Evolutionary conservation across 2,329 filamentous ascomycete genomes (phyloP).

Genomic region (Drechslerella coelobrocha): DNA sequence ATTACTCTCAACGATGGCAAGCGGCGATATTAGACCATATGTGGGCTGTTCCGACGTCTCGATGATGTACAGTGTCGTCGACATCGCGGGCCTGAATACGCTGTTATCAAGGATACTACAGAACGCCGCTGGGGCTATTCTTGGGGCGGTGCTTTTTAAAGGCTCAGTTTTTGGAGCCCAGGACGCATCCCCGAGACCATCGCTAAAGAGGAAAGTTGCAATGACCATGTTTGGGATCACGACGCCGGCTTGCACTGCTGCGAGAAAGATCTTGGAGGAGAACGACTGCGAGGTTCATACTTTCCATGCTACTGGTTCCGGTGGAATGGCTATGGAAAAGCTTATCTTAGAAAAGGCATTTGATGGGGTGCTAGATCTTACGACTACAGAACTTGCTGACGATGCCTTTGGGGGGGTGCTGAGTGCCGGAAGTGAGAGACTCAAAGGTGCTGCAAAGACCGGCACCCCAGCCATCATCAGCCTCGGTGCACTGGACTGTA

Average conservation of each 20-base stretch:
- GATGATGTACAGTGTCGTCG: conserved; percentile 75
- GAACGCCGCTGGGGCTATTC: conserved; percentile 70
- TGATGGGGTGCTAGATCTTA: conserved; percentile 73
- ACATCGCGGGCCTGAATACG: conserved; percentile 71
- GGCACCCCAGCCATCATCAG: conserved; percentile 67
- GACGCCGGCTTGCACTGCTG: conserved; percentile 68
- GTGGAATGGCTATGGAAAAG: conserved; percentile 73
- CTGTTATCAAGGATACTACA: conserved; percentile 66
- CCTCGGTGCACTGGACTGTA: conserved; percentile 60
- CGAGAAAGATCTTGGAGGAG: conserved; percentile 63
- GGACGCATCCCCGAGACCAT: too few species aligned
- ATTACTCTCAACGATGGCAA: conserved; percentile 73
- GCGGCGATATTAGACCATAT: conserved; percentile 70
- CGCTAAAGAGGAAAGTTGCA: conserved; percentile 64
- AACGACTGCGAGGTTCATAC: conserved; percentile 63
- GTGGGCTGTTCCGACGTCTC: conserved; percentile 73
- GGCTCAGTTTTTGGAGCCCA: neutral
- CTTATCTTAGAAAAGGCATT: conserved; percentile 66
- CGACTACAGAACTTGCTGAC: conserved; percentile 73
- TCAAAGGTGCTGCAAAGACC: conserved; percentile 66
- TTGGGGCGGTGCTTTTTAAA: conserved; percentile 61
- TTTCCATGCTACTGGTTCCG: conserved; percentile 74
- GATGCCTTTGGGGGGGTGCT: conserved; percentile 69
- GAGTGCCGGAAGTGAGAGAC: conserved; percentile 65
- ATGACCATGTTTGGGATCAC: conserved; percentile 80